A percentile compares a stretch with the other conserved stretches of the same genome.
These are phyloP conservation scores for Ambrosiella xylebori DNA, from an alignment of 2,329 filamentous ascomycete species.

Conservation along the genomic window DNA sequence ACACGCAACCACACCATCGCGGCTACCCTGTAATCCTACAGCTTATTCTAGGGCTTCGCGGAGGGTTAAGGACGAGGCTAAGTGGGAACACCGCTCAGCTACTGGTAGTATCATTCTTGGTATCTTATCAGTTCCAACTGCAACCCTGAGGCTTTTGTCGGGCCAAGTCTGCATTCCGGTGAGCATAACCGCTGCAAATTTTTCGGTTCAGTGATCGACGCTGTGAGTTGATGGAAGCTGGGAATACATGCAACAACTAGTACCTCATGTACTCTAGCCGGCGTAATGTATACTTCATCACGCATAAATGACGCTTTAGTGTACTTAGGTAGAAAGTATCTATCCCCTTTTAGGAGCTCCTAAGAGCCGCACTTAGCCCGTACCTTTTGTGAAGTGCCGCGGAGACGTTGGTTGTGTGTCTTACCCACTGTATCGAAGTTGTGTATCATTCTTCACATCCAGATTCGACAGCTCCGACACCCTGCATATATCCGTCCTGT, in stretches of 20 bases:
- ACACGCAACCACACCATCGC: background rate
- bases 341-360: too few species aligned
- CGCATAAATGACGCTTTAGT: background rate
- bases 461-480: background rate
- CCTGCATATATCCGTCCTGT: background rate
- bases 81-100: constrained; percentile 10
- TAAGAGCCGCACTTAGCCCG: background rate
- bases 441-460: background rate
- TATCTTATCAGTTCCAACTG: constrained; percentile 7
- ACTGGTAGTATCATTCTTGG: constrained; percentile 4
- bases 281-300: background rate
- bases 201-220: background rate
- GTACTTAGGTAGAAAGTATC: too few species aligned
- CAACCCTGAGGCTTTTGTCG: constrained; percentile 12
- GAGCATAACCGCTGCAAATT: background rate
- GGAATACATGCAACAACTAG: background rate
- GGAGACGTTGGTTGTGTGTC: too few species aligned
- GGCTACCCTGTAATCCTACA: constrained; percentile 8
- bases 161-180: background rate
- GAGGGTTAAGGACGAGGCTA: constrained; percentile 10
- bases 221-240: background rate
- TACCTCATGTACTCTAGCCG: background rate
- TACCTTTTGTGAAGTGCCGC: too few species aligned
- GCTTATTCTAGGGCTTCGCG: constrained; percentile 7
- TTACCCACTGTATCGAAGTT: background rate